Evolutionary conservation across 768 basidiomycete species (phyloP).

Genomic region (Lactarius akahatsu): DNA sequence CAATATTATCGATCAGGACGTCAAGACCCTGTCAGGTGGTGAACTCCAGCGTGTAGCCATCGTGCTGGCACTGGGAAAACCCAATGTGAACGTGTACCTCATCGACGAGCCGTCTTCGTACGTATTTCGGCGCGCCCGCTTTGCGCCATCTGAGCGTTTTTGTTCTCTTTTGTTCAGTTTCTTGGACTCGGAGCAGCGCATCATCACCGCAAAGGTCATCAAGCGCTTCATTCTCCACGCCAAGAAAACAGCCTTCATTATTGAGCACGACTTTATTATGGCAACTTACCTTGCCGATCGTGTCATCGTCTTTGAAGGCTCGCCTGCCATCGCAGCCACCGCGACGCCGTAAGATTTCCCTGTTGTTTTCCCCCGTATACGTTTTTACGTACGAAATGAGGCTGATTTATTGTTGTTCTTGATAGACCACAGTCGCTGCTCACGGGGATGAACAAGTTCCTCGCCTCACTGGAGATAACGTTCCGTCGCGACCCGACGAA

Average conservation of each 20-base stretch:
- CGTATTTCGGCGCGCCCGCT: not conserved
- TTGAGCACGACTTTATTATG: conserved; percentile 99
- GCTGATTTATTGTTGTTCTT: not conserved
- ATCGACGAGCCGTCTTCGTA: conserved; percentile 91
- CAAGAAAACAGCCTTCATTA: conserved; percentile 97
- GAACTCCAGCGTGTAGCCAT: conserved; percentile 98
- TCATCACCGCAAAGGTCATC: conserved; percentile 96
- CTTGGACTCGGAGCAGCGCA: conserved; percentile 99
- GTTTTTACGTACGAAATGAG: not conserved
- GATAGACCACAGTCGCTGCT: conserved; percentile 89
- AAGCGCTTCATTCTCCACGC: conserved; percentile 96
- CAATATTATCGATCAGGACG: conserved; percentile 96
- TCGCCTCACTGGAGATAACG: conserved; percentile 93
- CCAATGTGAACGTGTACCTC: conserved; percentile 84
- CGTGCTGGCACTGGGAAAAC: conserved; percentile 86
- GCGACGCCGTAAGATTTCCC: conserved; percentile 74
- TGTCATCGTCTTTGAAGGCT: conserved; percentile 88
- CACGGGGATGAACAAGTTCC: conserved; percentile 97
- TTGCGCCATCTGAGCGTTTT: conserved; percentile 1
- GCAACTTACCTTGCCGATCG: conserved; percentile 98
- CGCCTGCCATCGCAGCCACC: conserved; percentile 83
- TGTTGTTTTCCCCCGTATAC: not conserved
- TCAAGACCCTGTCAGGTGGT: conserved; percentile 97
- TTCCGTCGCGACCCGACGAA: conserved; percentile 98
- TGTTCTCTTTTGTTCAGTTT: conserved; percentile 49